phyloP scores from a whole-genome alignment of 345 rosid species.

The Anacardium occidentale region DNA sequence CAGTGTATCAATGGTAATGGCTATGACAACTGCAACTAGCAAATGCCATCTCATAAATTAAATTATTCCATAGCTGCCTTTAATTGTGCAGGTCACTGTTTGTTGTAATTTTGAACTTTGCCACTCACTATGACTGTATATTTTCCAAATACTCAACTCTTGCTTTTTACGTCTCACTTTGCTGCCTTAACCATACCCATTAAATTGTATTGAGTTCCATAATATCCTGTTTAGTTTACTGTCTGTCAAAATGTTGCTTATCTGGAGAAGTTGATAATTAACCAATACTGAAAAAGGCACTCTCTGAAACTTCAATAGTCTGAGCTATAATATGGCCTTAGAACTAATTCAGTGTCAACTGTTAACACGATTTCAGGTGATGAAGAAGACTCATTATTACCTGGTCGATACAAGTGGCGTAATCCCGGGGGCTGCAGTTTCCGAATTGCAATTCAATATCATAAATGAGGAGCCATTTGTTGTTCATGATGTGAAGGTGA shows the following conservation, averaged over 20 bases:
- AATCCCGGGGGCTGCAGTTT: constrained; percentile 87
- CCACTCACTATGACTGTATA: too few species aligned
- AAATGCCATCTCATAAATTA: too few species aligned
- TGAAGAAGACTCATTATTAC: constrained; percentile 97
- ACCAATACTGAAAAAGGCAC: background rate
- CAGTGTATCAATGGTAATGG: too few species aligned
- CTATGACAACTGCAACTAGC: too few species aligned
- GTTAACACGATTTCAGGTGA: constrained; percentile 54
- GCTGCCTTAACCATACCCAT: background rate
- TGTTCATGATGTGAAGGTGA: constrained; percentile 70
- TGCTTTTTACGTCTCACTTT: background rate
- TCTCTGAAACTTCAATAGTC: background rate
- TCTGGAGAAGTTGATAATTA: background rate
- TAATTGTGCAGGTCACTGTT: too few species aligned
- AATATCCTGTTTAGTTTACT: background rate
- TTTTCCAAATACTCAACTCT: background rate
- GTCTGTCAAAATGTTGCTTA: background rate
- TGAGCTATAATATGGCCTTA: constrained; percentile 9
- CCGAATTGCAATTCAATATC: constrained; percentile 72
- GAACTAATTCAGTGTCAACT: constrained; percentile 6
- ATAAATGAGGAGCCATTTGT: constrained; percentile 74
- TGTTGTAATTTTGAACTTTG: too few species aligned
- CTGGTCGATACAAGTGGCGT: constrained; percentile 78
- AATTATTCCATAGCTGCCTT: too few species aligned
- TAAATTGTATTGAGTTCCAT: background rate